These are phyloP conservation scores for Penicillium sp. DNA, from an alignment of 2,329 filamentous ascomycete species.

Conservation along the genomic window DNA sequence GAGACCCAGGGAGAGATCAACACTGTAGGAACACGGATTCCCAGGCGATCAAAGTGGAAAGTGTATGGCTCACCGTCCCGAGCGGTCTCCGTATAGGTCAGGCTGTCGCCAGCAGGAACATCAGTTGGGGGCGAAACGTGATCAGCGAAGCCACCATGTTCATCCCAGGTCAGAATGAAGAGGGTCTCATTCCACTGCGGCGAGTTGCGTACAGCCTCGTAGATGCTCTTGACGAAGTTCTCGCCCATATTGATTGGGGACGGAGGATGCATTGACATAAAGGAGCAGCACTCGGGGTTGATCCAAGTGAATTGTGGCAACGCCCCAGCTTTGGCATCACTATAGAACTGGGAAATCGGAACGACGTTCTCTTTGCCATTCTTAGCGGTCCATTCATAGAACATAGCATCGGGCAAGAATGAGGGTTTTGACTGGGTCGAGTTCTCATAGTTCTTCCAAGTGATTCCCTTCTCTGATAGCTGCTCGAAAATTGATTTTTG, in stretches of 20 bases:
- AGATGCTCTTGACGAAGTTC: constrained; percentile 40
- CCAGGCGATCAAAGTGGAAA: constrained; percentile 27
- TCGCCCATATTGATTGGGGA: constrained; percentile 41
- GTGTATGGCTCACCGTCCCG: constrained; percentile 24
- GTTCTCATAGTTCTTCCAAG: constrained; percentile 44
- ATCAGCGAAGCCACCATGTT: constrained; percentile 43
- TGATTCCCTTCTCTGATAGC: constrained; percentile 34
- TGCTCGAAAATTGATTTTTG: constrained; percentile 37
- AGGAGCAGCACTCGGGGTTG: constrained; percentile 46
- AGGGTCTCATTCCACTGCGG: constrained; percentile 43
- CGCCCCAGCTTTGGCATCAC: constrained; percentile 38
- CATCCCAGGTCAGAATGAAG: constrained; percentile 43
- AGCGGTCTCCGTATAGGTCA: constrained; percentile 29
- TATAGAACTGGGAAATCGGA: constrained; percentile 38
- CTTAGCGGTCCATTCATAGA: constrained; percentile 29
- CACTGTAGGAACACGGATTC: constrained; percentile 26
- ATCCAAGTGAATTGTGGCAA: constrained; percentile 42
- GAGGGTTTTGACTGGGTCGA: constrained; percentile 24
- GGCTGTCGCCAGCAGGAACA: constrained; percentile 34
- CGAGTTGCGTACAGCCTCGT: constrained; percentile 38
- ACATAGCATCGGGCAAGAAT: constrained; percentile 39
- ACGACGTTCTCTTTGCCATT: constrained; percentile 30
- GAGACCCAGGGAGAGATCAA: constrained; percentile 36
- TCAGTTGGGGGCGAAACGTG: constrained; percentile 38
- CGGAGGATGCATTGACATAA: constrained; percentile 42